Evolutionary conservation across 2,329 filamentous ascomycete genomes (phyloP).

Genomic region (Apiospora phragmitis): DNA sequence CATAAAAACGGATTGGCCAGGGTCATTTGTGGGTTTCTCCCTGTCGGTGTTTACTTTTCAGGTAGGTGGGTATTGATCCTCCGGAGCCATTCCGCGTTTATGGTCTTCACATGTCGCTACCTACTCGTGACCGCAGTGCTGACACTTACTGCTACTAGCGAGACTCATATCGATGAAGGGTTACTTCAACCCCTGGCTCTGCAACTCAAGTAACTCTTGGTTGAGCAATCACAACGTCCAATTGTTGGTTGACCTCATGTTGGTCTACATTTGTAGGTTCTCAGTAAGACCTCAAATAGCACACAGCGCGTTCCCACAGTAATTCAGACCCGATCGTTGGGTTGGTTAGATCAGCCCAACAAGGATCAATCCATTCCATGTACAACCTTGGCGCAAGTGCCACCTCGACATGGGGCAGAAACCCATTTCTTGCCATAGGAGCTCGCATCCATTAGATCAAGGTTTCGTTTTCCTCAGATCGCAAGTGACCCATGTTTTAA

Average conservation of each 20-base stretch:
- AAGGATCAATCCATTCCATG: not conserved
- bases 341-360: not conserved
- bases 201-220: not conserved
- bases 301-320: not conserved
- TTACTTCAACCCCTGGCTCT: not conserved
- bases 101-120: not conserved
- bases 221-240: not conserved
- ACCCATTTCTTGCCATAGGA: not conserved
- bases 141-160: not conserved
- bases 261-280: not conserved
- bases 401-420: not conserved
- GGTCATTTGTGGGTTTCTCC: not conserved
- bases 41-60: not conserved
- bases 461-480: not conserved
- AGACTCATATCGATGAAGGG: not conserved
- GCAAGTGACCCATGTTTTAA: not conserved
- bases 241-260: not conserved
- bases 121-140: too few species aligned
- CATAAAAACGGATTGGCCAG: not conserved
- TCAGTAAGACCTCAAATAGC: not conserved
- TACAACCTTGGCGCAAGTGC: not conserved
- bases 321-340: not conserved
- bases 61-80: not conserved
- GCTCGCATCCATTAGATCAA: not conserved
- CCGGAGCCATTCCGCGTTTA: not conserved